phyloP scores from a whole-genome alignment of 805 yeast species.

The Saccharomycopsis sp. region DNA sequence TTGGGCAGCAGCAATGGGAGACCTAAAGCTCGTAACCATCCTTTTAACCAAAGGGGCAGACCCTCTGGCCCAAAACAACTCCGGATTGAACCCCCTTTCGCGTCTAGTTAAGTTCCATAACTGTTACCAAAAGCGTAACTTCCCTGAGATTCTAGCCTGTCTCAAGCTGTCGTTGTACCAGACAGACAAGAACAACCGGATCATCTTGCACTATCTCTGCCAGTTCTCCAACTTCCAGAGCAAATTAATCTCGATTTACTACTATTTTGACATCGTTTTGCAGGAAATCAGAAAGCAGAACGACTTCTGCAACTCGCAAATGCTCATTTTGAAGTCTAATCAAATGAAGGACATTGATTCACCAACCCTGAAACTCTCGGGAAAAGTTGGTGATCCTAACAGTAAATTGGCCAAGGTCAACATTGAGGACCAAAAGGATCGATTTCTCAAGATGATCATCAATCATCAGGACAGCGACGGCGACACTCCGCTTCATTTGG shows the following conservation, averaged over 20 bases:
- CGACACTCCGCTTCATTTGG: slow-evolving; percentile 79
- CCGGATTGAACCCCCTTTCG: slow-evolving; percentile 66
- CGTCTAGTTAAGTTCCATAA: slow-evolving; percentile 67
- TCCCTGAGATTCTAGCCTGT: slow-evolving; percentile 50
- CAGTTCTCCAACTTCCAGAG: slow-evolving; percentile 46
- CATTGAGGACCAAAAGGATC: slow-evolving; percentile 26
- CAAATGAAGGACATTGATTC: slow-evolving; percentile 28
- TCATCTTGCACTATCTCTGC: slow-evolving; percentile 66
- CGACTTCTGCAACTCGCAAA: slow-evolving; percentile 16
- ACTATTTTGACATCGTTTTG: slow-evolving; percentile 48
- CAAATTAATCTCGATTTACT: slow-evolving; percentile 43
- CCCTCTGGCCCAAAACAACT: slow-evolving; percentile 43
- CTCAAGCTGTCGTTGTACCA: slow-evolving; percentile 61
- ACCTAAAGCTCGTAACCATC: slow-evolving; percentile 50
- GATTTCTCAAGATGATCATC: slow-evolving; percentile 48
- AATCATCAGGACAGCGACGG: slow-evolving; percentile 80
- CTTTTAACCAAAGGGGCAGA: slow-evolving; percentile 53
- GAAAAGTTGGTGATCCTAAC: slow-evolving; percentile 23
- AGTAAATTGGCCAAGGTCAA: slow-evolving; percentile 24
- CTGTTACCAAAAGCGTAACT: slow-evolving; percentile 57
- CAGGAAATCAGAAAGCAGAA: slow-evolving; percentile 23
- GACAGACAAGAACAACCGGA: slow-evolving; percentile 65
- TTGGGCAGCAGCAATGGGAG: slow-evolving; percentile 83
- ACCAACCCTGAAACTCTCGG: slow-evolving; percentile 28
- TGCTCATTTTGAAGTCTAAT: slow-evolving; percentile 13